phyloP scores from a whole-genome alignment of 73 alveolate genomes.

The Breviolum minutum region DNA sequence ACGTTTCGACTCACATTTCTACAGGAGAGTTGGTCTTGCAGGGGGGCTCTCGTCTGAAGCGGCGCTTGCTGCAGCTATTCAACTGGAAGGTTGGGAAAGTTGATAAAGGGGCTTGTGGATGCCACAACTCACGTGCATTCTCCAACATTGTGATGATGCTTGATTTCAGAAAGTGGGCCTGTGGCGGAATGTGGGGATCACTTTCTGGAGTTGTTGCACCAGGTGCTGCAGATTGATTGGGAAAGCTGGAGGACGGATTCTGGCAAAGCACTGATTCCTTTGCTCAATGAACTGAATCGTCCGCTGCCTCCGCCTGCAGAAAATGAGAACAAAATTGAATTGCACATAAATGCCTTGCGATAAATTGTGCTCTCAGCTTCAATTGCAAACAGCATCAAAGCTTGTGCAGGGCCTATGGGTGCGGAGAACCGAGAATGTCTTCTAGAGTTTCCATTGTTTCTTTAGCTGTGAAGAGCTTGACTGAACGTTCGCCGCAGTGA shows the following conservation, averaged over 20 bases:
- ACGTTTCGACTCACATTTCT: too few relatives aligned
- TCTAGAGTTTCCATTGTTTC: too few relatives aligned
- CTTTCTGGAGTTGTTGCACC: background rate
- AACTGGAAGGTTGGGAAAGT: conserved; percentile 34
- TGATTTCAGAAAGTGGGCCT: background rate
- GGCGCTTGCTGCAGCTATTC: conserved; percentile 57
- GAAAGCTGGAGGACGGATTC: conserved; percentile 34
- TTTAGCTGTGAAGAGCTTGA: too few relatives aligned
- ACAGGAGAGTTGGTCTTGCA: conserved; percentile 29
- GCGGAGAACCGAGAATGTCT: too few relatives aligned
- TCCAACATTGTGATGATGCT: background rate
- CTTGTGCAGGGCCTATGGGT: too few relatives aligned
- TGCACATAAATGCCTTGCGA: background rate
- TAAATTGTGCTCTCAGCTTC: too few relatives aligned
- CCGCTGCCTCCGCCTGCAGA: background rate
- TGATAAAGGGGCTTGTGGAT: too few relatives aligned
- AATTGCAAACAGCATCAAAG: too few relatives aligned
- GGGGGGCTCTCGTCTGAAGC: conserved; percentile 80
- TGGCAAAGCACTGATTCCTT: background rate
- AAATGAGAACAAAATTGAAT: background rate
- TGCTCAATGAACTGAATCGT: background rate
- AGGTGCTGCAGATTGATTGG: conserved; percentile 42
- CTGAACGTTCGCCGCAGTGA: too few relatives aligned
- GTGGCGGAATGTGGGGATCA: too few relatives aligned
- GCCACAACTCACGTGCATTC: too few relatives aligned